Evolutionary conservation across 495 filamentous ascomycete species (phyloP).

Genomic region (Penicillium argentinense): DNA sequence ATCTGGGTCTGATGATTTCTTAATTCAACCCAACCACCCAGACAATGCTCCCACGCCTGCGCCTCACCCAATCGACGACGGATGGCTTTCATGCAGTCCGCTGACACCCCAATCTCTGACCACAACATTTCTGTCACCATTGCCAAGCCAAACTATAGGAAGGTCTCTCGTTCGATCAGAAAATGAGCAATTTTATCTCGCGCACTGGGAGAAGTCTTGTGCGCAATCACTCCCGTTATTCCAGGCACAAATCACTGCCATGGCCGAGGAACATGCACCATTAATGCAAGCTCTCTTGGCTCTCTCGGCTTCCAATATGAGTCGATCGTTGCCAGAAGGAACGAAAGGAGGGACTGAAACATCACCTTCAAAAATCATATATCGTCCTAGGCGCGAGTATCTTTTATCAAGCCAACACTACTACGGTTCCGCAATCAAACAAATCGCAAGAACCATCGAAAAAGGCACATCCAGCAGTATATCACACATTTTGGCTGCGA

Average conservation of each 20-base stretch:
- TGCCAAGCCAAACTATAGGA: not conserved
- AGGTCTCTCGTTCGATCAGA: not conserved
- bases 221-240: not conserved
- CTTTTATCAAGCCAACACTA: not conserved
- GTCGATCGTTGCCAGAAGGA: not conserved
- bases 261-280: not conserved
- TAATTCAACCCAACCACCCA: no score
- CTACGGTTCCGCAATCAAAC: not conserved
- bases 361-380: no score
- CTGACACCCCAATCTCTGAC: no score
- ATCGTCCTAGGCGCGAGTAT: not conserved
- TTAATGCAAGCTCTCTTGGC: not conserved
- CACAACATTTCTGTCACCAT: not conserved
- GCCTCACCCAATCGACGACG: no score
- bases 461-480: not conserved
- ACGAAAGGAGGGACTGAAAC: not conserved
- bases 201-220: not conserved
- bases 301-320: not conserved
- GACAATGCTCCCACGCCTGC: no score
- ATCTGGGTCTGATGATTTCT: no score
- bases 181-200: not conserved
- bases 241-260: not conserved
- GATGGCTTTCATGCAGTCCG: no score
- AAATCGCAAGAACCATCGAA: not conserved
- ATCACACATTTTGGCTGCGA: not conserved